phyloP scores from a whole-genome alignment of 257 asterid genomes.

The Solanum verrucosum region DNA sequence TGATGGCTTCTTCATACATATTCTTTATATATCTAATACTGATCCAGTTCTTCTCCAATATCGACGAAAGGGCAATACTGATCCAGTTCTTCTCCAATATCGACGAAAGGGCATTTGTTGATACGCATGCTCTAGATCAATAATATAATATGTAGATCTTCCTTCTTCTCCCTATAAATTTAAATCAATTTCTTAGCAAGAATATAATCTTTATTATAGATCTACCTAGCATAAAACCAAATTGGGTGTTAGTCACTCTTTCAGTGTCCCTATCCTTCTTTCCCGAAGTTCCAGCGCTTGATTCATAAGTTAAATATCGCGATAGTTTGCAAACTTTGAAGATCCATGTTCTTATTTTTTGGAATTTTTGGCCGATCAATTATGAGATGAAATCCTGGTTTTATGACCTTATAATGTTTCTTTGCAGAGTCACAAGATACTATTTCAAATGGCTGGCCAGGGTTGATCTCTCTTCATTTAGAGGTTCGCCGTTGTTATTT shows the following conservation, averaged over 20 bases:
- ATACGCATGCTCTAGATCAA: not conserved
- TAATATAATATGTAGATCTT: not conserved
- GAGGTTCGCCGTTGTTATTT: slow-evolving; percentile 47
- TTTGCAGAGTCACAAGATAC: slow-evolving; percentile 62
- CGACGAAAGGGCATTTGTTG: not conserved
- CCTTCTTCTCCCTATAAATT: not conserved
- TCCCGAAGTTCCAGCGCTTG: not conserved
- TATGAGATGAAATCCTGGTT: not conserved
- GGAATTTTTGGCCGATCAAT: not conserved
- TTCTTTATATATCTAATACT: not conserved
- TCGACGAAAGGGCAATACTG: too few relatives aligned
- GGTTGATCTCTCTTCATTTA: slow-evolving; percentile 59
- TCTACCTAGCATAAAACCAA: not conserved
- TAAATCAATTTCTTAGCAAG: not conserved
- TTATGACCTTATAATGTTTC: not conserved
- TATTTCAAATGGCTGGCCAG: slow-evolving; percentile 85
- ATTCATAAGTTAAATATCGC: not conserved
- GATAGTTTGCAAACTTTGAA: not conserved
- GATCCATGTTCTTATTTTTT: not conserved
- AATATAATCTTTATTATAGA: not conserved
- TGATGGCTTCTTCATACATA: not conserved
- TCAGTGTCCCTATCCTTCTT: not conserved
- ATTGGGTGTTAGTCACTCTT: not conserved
- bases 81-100: not conserved
- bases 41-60: too few relatives aligned